A percentile compares a stretch with the other conserved stretches of the same genome.
Conservation (phyloP, 2,329 filamentous ascomycete genomes). For the Fusarium nisikadoi region DNA sequence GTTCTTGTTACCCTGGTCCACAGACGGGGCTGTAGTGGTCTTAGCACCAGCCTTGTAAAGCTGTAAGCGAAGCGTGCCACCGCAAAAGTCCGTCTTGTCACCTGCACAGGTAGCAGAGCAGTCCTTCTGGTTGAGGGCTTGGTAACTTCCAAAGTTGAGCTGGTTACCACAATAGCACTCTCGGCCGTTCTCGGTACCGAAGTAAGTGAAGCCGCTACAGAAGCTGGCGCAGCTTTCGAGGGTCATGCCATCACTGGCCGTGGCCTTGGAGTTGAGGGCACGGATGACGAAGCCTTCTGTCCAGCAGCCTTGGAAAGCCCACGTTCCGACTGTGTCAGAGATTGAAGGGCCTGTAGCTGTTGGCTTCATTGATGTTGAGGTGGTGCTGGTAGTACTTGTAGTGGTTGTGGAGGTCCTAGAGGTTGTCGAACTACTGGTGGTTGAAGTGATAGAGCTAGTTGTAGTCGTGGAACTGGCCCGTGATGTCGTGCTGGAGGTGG, state of each 20-base stretch:
- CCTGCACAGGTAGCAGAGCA: constrained; percentile 50
- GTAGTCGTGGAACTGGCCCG: neutral
- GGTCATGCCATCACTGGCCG: constrained; percentile 49
- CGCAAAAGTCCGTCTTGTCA: constrained; percentile 49
- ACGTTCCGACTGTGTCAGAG: constrained; percentile 43
- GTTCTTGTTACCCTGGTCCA: constrained; percentile 50
- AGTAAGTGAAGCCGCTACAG: constrained; percentile 47
- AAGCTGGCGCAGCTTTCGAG: constrained; percentile 49
- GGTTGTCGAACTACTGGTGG: neutral
- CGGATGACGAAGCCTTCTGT: constrained; percentile 48
- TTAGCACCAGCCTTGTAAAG: constrained; percentile 46
- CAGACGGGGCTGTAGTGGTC: constrained; percentile 30
- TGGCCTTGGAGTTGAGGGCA: constrained; percentile 45
- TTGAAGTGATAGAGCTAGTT: neutral
- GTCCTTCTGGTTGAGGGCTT: constrained; percentile 46
- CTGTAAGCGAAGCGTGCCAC: constrained; percentile 48
- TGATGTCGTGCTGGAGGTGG: neutral
- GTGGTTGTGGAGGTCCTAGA: neutral
- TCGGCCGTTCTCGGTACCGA: constrained; percentile 50
- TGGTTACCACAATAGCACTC: constrained; percentile 54
- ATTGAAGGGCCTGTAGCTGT: constrained; percentile 41
- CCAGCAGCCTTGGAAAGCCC: constrained; percentile 52
- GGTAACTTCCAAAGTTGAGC: constrained; percentile 43
- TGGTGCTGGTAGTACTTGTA: neutral
- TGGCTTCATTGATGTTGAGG: neutral